A percentile compares a stretch with the other conserved stretches of the same genome.
Conservation (phyloP, 345 rosid species). For the Lepidium africanum region DNA sequence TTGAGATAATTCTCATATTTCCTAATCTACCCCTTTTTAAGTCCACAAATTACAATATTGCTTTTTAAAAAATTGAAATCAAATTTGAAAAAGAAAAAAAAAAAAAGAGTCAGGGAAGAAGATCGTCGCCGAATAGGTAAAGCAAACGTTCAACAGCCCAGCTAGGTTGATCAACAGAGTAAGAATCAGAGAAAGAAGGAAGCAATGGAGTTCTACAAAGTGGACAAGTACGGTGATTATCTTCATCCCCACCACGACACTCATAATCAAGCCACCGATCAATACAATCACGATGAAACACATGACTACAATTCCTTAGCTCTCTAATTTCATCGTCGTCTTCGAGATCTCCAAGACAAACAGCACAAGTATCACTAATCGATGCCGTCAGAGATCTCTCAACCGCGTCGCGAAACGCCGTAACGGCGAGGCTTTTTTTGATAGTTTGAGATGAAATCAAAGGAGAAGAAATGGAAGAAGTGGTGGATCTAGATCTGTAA, state of each 20-base stretch:
- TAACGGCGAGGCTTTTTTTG: constrained; percentile 40
- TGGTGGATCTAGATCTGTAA: constrained; percentile 25
- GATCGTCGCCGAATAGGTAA: constrained; percentile 80
- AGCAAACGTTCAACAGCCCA: constrained; percentile 84
- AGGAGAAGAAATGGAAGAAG: neutral
- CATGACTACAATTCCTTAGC: constrained; percentile 74
- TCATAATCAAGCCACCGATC: constrained; percentile 32
- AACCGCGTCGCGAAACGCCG: constrained; percentile 43
- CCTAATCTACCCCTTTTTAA: neutral
- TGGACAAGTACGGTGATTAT: constrained; percentile 63
- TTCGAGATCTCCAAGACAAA: constrained; percentile 48
- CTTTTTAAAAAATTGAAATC: neutral
- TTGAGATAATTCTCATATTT: neutral
- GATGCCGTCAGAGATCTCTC: constrained; percentile 13
- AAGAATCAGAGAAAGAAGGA: constrained; percentile 23
- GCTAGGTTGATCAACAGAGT: constrained; percentile 48
- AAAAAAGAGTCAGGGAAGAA: constrained; percentile 22
- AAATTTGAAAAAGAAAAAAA: neutral
- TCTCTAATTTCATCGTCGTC: constrained; percentile 57
- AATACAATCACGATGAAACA: constrained; percentile 75
- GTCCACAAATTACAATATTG: constrained; percentile 8
- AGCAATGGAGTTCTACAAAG: constrained; percentile 75
- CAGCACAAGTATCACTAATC: constrained; percentile 49
- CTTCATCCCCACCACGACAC: constrained; percentile 29
- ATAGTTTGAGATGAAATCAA: constrained; percentile 39